Base-by-base conservation (phyloP, 768 basidiomycete species). In the Nevesoporus exiguus region DNA sequence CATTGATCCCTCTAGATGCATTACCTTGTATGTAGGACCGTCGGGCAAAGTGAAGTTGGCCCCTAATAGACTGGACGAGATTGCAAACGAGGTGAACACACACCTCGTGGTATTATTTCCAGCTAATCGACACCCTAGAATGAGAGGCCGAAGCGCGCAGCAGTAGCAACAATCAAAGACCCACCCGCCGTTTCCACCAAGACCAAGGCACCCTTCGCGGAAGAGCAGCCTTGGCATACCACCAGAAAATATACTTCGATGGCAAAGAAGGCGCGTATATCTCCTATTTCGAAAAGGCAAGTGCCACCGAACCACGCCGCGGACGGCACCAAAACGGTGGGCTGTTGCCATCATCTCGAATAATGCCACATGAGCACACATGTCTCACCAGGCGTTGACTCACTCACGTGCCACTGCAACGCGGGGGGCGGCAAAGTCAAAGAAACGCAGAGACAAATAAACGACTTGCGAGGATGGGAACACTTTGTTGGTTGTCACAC, bases 41-140 rank as follows among this genome's bases (percentile, higher is more conserved):
- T 66, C 63, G 7, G 66, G 66, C 24, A 67, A 70, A 51, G 57
- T 70, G 10, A 68, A 59, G 42, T 39, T 70, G 31, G 41, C 66
- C 15, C 61, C 68, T 33, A 47, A 51, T 37, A 54, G 42, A 27
- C 29, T 14, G 25, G 42, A n/a, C n/a, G n/a, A n/a, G n/a, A n/a
- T 43, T 40, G 29, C 54, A n/a, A 57, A 60, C 25, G 58, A 69
- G 51, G 66, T 61, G 29, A 31, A 43, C 11, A 34, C 8, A 33
- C 19, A 33, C 6, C 2, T 1, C 7, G 7, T 46, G 14, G 10
- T 2, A 10, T 3, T 34, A 34, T 31, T 27, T 34, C 21, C 41
- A 21, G 36, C 25, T 44, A 3, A 47, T 31, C 5, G 9, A 30
- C 17, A 30, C 11, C 14, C 25, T 17, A 58, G 67, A 67, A 56